These are phyloP conservation scores for Euptelea pleiosperma DNA, from an alignment of 164 flowering plant species.

Conservation along the genomic window DNA sequence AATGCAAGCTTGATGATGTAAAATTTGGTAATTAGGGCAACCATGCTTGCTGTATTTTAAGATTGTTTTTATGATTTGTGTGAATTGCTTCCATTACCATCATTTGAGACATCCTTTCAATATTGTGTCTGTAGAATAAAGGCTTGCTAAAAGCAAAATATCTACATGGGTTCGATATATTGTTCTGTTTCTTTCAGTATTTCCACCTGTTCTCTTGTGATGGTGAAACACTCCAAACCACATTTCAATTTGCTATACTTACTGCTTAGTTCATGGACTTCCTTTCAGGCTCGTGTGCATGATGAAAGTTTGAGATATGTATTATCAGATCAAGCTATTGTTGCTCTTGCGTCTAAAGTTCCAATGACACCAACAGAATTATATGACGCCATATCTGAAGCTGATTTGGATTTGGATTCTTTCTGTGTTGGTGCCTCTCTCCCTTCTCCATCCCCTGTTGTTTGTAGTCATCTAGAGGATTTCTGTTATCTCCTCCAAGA, in stretches of 20 bases:
- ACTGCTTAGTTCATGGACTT: slow-evolving; percentile 8
- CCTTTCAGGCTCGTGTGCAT: slow-evolving; percentile 88
- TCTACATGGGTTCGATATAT: neutral
- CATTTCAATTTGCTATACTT: neutral
- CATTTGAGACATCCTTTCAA: no score
- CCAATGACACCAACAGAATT: slow-evolving; percentile 49
- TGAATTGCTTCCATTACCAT: no score
- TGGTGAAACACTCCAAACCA: neutral
- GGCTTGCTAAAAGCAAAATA: no score
- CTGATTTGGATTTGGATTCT: slow-evolving; percentile 52
- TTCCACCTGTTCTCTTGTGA: no score
- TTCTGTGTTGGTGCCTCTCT: slow-evolving; percentile 18
- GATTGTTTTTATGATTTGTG: no score
- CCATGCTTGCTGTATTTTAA: no score
- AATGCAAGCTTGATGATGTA: no score
- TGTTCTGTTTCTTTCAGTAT: neutral
- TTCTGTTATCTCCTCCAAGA: slow-evolving; percentile 39
- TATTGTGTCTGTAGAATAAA: no score
- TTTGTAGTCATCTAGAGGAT: slow-evolving; percentile 65
- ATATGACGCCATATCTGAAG: slow-evolving; percentile 39
- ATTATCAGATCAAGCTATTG: slow-evolving; percentile 80
- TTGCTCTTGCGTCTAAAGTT: slow-evolving; percentile 53
- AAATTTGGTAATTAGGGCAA: no score
- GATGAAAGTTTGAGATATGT: slow-evolving; percentile 93
- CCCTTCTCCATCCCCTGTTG: slow-evolving; percentile 66